Percentiles rank a stretch among this genome's conserved stretches.
Conservation (phyloP, 495 filamentous ascomycete species). For the Penicillium robsamsonii region DNA sequence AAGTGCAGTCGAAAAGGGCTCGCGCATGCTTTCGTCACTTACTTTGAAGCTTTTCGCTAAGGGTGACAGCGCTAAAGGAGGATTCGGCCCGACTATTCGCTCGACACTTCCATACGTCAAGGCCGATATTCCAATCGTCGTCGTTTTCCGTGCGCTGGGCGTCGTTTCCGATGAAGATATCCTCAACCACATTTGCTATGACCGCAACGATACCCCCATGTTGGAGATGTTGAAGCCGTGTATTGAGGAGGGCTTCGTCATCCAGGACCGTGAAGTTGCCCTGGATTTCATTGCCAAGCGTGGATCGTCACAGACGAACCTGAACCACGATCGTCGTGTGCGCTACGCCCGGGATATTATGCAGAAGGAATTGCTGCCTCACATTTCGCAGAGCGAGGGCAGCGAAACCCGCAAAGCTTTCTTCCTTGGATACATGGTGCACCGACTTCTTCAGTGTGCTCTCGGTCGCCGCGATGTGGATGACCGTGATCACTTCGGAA, state of each 20-base stretch:
- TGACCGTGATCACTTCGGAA: slow-evolving; percentile 98
- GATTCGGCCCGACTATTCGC: slow-evolving; percentile 82
- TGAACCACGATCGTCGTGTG: slow-evolving; percentile 83
- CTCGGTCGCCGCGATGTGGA: slow-evolving; percentile 89
- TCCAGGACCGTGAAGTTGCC: slow-evolving; percentile 94
- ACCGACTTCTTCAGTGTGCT: slow-evolving; percentile 86
- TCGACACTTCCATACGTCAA: slow-evolving; percentile 91
- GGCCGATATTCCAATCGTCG: slow-evolving; percentile 84
- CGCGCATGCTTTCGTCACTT: slow-evolving; percentile 85
- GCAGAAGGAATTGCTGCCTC: slow-evolving; percentile 93
- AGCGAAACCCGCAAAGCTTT: slow-evolving; percentile 96
- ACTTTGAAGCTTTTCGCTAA: slow-evolving; percentile 84
- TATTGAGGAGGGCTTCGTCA: slow-evolving; percentile 93
- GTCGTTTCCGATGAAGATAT: slow-evolving; percentile 98
- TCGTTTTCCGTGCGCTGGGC: slow-evolving; percentile 93
- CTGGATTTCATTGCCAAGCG: slow-evolving; percentile 95
- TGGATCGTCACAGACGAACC: slow-evolving; percentile 64
- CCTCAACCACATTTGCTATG: slow-evolving; percentile 94
- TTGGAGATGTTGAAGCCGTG: slow-evolving; percentile 94
- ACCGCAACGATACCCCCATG: slow-evolving; percentile 92
- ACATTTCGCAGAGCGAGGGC: slow-evolving; percentile 94
- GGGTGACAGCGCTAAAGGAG: slow-evolving; percentile 71
- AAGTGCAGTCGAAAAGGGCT: slow-evolving; percentile 94
- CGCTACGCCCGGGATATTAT: slow-evolving; percentile 88
- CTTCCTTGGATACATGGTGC: slow-evolving; percentile 98